These are phyloP conservation scores for Emmonsiellopsis sp. DNA, from an alignment of 2,329 filamentous ascomycete species.

Conservation along the genomic window DNA sequence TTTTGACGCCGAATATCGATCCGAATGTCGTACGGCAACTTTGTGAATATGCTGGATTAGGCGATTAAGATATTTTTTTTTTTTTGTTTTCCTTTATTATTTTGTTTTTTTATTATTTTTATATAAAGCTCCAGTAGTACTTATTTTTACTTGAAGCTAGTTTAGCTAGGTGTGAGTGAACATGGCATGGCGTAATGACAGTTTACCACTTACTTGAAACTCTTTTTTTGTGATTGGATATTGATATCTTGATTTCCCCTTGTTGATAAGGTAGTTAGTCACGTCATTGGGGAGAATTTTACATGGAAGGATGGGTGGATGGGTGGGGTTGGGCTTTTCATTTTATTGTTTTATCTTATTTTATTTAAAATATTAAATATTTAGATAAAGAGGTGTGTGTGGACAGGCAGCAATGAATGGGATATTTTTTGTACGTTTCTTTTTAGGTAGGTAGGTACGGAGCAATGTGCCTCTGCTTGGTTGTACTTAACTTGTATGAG, in stretches of 20 bases:
- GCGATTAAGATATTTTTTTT: slow-evolving; percentile 27
- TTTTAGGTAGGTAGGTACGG: background rate
- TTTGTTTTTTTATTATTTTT: slow-evolving; percentile 3
- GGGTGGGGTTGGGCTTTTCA: background rate
- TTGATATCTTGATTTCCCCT: no score
- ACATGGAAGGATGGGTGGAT: no score
- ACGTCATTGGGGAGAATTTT: no score
- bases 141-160: no score
- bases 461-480: background rate
- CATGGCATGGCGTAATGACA: no score
- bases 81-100: slow-evolving; percentile 1
- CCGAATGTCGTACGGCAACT: slow-evolving; percentile 57
- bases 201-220: no score
- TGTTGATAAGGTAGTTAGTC: no score
- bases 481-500: background rate
- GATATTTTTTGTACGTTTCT: background rate
- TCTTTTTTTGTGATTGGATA: no score
- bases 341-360: background rate
- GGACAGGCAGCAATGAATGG: background rate
- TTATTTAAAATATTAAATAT: no score
- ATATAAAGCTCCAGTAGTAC: background rate
- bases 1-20: slow-evolving; percentile 59
- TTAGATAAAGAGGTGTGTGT: background rate
- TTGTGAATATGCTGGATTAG: slow-evolving; percentile 53
- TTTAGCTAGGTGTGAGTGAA: no score